Conservation (phyloP, 805 yeast genomes). For the Phaffomyces antillensis region DNA sequence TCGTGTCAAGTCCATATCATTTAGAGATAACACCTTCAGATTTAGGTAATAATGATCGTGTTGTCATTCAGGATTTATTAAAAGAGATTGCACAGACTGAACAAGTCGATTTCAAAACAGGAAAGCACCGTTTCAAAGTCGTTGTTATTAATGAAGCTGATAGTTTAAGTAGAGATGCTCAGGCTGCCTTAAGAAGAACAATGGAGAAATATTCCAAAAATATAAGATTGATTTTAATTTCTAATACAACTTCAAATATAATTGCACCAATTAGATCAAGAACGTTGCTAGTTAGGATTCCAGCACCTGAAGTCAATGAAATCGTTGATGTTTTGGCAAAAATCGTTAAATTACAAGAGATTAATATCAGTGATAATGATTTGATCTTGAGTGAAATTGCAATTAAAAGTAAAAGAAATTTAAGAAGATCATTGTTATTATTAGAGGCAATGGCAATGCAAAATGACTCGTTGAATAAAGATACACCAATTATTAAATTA, state of each 20-base stretch:
- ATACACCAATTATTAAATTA: constrained; percentile 54
- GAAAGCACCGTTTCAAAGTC: constrained; percentile 58
- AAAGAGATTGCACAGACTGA: constrained; percentile 95
- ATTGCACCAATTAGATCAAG: constrained; percentile 93
- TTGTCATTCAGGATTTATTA: constrained; percentile 87
- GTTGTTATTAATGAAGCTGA: constrained; percentile 92
- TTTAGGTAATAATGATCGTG: constrained; percentile 91
- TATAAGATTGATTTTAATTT: constrained; percentile 74
- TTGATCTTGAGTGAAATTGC: constrained; percentile 47
- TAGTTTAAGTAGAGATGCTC: constrained; percentile 84
- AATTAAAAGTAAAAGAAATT: constrained; percentile 52
- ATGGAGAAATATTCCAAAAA: constrained; percentile 93
- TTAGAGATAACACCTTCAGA: constrained; percentile 95
- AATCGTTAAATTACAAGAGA: constrained; percentile 52
- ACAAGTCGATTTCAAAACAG: constrained; percentile 71
- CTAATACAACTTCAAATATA: constrained; percentile 86
- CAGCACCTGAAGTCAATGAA: constrained; percentile 67
- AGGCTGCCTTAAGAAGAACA: constrained; percentile 90
- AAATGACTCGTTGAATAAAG: constrained; percentile 41
- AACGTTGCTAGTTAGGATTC: constrained; percentile 78
- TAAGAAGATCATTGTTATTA: constrained; percentile 70
- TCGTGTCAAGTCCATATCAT: constrained; percentile 87
- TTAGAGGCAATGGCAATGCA: constrained; percentile 79
- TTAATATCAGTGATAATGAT: constrained; percentile 25
- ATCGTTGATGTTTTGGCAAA: constrained; percentile 45